Evolutionary conservation across 2,329 filamentous ascomycete genomes (phyloP).

Genomic region (Colletotrichum lindemuthianum): DNA sequence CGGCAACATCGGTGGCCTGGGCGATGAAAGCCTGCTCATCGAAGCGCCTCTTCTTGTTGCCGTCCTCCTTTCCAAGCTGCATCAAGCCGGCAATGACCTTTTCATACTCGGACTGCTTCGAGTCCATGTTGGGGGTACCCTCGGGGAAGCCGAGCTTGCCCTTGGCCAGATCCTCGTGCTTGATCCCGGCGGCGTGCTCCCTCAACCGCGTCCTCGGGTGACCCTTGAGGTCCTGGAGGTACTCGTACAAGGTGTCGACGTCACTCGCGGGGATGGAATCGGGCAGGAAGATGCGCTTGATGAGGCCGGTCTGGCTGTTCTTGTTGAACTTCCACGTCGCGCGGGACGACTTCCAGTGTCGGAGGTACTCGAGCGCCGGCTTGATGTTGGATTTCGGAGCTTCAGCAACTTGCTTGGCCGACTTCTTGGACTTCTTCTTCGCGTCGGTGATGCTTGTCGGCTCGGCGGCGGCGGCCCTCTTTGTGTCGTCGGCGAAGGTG

Average conservation of each 20-base stretch:
- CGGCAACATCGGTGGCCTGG: constrained; percentile 59
- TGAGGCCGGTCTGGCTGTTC: constrained; percentile 84
- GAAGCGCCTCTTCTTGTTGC: constrained; percentile 60
- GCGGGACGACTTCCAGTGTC: constrained; percentile 76
- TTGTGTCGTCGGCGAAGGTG: constrained; percentile 58
- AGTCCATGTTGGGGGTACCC: constrained; percentile 58
- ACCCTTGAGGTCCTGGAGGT: constrained; percentile 83
- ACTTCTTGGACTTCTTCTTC: constrained; percentile 46
- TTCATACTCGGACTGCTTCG: constrained; percentile 66
- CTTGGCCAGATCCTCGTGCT: constrained; percentile 63
- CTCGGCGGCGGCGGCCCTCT: constrained; percentile 39
- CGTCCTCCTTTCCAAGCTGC: constrained; percentile 46
- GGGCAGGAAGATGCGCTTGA: constrained; percentile 83
- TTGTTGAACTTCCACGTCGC: constrained; percentile 96
- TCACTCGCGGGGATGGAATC: constrained; percentile 76
- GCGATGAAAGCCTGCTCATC: constrained; percentile 63
- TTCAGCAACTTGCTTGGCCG: constrained; percentile 50
- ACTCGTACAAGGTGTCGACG: constrained; percentile 76
- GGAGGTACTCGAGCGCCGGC: constrained; percentile 79
- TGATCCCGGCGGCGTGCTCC: constrained; percentile 71
- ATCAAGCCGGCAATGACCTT: constrained; percentile 63
- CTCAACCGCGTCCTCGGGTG: constrained; percentile 75
- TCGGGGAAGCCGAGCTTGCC: constrained; percentile 60
- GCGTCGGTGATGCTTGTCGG: constrained; percentile 30
- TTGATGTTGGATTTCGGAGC: constrained; percentile 58